Percentiles rank a stretch among this genome's conserved stretches.
phyloP scores from a whole-genome alignment of 306 rosid species.

The Quercus engelmannii region DNA sequence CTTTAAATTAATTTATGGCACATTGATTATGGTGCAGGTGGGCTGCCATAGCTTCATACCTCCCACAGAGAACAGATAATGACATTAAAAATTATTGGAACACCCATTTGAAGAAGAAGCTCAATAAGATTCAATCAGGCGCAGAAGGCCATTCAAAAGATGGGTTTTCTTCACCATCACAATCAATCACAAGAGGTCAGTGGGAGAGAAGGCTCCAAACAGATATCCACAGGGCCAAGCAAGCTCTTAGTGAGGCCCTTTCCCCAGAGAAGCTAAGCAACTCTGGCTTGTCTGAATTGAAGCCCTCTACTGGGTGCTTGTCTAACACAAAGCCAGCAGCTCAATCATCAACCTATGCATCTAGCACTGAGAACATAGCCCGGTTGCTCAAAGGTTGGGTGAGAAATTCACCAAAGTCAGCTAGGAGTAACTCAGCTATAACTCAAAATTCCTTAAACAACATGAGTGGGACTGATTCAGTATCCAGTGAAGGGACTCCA shows the following conservation, averaged over 20 bases:
- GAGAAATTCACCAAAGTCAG: conserved; percentile 33
- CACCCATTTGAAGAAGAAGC: conserved; percentile 84
- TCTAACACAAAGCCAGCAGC: not conserved
- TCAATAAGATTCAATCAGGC: conserved; percentile 46
- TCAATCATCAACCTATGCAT: conserved; percentile 36
- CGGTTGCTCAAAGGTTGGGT: conserved; percentile 46
- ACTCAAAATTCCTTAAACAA: conserved; percentile 36
- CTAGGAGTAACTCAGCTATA: conserved; percentile 9
- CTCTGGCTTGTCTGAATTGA: conserved; percentile 18
- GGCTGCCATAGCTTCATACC: conserved; percentile 99
- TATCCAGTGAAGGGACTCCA: conserved; percentile 52
- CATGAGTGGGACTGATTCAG: conserved; percentile 32
- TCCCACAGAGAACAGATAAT: conserved; percentile 94
- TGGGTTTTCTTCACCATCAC: conserved; percentile 39
- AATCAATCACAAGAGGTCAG: conserved; percentile 68
- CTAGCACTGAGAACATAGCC: conserved; percentile 54
- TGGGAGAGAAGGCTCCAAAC: conserved; percentile 98
- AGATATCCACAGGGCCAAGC: conserved; percentile 70
- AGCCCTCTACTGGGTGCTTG: conserved; percentile 6
- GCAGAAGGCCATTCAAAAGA: conserved; percentile 18
- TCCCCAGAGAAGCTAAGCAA: conserved; percentile 44
- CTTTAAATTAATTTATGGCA: conserved; percentile 9
- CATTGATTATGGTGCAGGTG: conserved; percentile 55
- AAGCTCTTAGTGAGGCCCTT: conserved; percentile 76
- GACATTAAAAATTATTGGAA: conserved; percentile 97